A percentile compares a stretch with the other conserved stretches of the same genome.
Conservation (phyloP, 78 protist species). For the Anaeramoeba flamelloides region DNA sequence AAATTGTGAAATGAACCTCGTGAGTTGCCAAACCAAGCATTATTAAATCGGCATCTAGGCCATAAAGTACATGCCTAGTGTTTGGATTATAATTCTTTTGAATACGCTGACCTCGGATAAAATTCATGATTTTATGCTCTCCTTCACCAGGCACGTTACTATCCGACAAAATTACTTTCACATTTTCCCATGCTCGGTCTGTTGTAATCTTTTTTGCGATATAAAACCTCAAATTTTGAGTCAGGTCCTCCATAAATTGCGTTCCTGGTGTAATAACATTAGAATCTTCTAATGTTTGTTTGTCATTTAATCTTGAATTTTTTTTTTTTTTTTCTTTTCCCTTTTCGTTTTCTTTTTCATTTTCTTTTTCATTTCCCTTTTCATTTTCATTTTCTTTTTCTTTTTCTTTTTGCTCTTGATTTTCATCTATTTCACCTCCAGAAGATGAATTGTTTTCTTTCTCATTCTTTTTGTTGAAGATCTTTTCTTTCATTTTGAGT, state of each 20-base stretch:
- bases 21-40: constrained; percentile 94
- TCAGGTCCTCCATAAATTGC: constrained; percentile 66
- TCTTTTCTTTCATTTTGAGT: too few relatives aligned
- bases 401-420: too few relatives aligned
- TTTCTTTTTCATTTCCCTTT: constrained; percentile 1
- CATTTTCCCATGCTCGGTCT: constrained; percentile 58
- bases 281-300: too few relatives aligned
- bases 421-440: too few relatives aligned
- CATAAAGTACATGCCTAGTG: constrained; percentile 58
- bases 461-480: too few relatives aligned
- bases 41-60: constrained; percentile 97
- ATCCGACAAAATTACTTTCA: constrained; percentile 58
- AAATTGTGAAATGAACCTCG: constrained; percentile 78
- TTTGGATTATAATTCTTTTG: constrained; percentile 59
- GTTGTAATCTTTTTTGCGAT: constrained; percentile 35
- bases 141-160: constrained; percentile 95
- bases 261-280: constrained; percentile 97
- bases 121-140: constrained; percentile 99
- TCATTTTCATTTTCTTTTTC: neutral
- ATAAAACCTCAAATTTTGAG: constrained; percentile 51
- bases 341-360: neutral
- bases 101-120: constrained; percentile 46
- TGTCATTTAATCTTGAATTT: too few relatives aligned
- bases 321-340: too few relatives aligned
- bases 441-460: too few relatives aligned